Base-by-base conservation (phyloP, 2,329 filamentous ascomycete species). In the Fusarium tupiense region DNA sequence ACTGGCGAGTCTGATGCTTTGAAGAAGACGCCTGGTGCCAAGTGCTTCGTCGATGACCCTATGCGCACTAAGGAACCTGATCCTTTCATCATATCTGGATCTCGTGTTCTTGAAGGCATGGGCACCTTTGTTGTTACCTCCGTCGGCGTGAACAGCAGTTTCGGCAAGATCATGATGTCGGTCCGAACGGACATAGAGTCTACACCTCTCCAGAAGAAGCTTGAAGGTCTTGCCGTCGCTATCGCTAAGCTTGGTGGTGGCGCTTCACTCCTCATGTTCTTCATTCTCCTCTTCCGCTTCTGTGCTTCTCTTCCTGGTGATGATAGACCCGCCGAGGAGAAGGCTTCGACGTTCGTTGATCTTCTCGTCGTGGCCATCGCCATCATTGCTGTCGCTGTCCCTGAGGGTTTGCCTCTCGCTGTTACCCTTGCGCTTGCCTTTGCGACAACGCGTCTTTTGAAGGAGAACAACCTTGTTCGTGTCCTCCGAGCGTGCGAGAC, bases 281-380 rank as follows among this genome's bases (percentile, higher is more conserved):
- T 96, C 52, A 92, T 97, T 46, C 87, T 98, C 16, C 90, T 98
- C 77, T 95, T 98, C 84, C 90, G 94, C 77, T 98, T 97, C 80
- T 86, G 96, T 13, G 94, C 91, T 52, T 84, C 90, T 13, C 88
- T 98, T 4, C 85, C 86, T 11, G 80, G 87, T 82, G 62, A 84
- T 81, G 75, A 74, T 20, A 86, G 89, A 66, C 74, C 79, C 6
- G 87, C 94, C 6, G 91, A 93, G 5, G 82, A 91, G 61, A 98
- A 97, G 84, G 95, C 93, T 3, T 93, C 96, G 75, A 87, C 89
- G 38, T 94, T 94, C 76, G 86, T 94, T 75, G 88, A 92, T 65
- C 93, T 94, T 62, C 89, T 95, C 74, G 94, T 95, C 69, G 91
- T 93, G 37, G 92, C 93, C 29, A 91, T 94, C 33, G 94, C 92